Evolutionary conservation across 2,329 filamentous ascomycete species (phyloP).

Genomic region (Biscogniauxia mediterranea): DNA sequence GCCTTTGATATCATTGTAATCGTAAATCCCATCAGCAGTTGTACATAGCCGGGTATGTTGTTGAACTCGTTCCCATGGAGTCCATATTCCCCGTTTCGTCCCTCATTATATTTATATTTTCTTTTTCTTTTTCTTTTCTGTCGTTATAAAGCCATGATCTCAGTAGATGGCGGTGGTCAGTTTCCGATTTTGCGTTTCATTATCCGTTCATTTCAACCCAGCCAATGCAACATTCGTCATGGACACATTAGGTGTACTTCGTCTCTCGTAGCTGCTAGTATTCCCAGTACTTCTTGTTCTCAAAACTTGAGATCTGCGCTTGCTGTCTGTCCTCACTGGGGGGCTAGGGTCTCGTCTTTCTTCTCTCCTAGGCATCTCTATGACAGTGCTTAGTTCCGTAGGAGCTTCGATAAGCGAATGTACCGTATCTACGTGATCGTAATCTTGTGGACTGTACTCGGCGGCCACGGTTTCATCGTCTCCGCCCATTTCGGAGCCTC

Average conservation of each 20-base stretch:
- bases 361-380: neutral
- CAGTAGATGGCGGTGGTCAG: neutral
- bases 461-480: constrained; percentile 12
- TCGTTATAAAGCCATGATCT: neutral
- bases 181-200: neutral
- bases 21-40: neutral
- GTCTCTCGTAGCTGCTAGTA: neutral
- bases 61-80: neutral
- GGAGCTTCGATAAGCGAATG: neutral
- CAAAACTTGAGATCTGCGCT: neutral
- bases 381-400: neutral
- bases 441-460: neutral
- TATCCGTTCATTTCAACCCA: neutral
- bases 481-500: constrained; percentile 5
- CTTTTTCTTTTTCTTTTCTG: no score
- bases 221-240: neutral
- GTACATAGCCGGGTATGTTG: neutral
- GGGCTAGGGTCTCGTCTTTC: neutral
- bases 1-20: neutral
- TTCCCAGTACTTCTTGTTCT: neutral
- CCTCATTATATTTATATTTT: neutral
- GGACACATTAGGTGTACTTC: neutral
- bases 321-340: neutral
- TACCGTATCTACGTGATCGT: neutral
- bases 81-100: neutral